Conservation (phyloP, 441 rosid genomes). For the Mallotus repandus region DNA sequence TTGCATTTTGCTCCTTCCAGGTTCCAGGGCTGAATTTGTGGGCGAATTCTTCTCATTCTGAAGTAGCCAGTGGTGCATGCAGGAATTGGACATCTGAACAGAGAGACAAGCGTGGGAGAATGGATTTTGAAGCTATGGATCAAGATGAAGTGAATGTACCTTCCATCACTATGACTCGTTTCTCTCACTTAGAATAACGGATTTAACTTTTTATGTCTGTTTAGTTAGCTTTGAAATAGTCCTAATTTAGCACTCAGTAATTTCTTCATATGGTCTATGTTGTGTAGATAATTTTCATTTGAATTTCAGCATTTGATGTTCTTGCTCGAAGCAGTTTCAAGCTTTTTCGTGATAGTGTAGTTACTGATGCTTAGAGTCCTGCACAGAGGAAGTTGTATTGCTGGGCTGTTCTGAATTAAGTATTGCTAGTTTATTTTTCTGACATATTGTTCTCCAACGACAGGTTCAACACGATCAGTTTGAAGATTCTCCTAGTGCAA, state of each 20-base stretch:
- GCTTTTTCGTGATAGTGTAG: neutral
- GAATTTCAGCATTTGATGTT: neutral
- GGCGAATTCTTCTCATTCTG: conserved; percentile 56
- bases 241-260: neutral
- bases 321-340: neutral
- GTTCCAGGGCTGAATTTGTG: conserved; percentile 80
- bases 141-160: conserved; percentile 42
- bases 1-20: conserved; percentile 31
- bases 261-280: neutral
- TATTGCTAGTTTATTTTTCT: conserved; percentile 6
- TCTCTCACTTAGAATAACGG: neutral
- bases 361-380: neutral
- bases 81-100: conserved; percentile 41
- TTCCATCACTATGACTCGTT: neutral
- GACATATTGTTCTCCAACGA: conserved; percentile 22
- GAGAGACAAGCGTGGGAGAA: conserved; percentile 75
- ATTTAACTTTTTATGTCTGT: too few relatives aligned
- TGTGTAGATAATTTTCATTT: neutral
- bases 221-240: neutral
- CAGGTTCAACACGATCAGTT: conserved; percentile 46
- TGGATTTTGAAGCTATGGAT: conserved; percentile 53
- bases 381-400: neutral
- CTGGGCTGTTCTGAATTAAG: neutral
- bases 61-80: conserved; percentile 25
- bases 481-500: conserved; percentile 49